Percentiles rank a stretch among this genome's conserved stretches.
These are phyloP conservation scores for Chenopodium album DNA, from an alignment of 148 eudicot genomes.

Conservation along the genomic window DNA sequence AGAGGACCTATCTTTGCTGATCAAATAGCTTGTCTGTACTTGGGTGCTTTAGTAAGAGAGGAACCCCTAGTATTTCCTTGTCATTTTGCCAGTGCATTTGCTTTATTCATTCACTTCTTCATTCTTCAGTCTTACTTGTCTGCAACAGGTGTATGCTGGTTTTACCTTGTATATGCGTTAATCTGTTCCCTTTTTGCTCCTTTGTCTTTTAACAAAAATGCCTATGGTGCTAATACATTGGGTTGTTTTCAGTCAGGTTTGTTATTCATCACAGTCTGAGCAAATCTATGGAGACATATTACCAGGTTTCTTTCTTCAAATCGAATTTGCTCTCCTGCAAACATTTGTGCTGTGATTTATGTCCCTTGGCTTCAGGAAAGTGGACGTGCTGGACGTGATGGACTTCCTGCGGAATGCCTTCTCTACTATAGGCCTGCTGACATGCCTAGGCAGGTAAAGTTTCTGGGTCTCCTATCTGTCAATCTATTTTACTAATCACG, in stretches of 20 bases:
- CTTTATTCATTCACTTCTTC: background rate
- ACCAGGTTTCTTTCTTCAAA: constrained; percentile 59
- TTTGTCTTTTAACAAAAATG: background rate
- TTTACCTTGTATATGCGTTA: background rate
- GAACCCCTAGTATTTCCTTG: no score
- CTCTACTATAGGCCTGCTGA: constrained; percentile 93
- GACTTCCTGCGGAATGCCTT: constrained; percentile 92
- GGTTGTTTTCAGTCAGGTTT: constrained; percentile 84
- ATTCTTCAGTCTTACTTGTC: background rate
- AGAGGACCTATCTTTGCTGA: no score
- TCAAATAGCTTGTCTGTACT: no score
- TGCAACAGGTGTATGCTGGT: background rate
- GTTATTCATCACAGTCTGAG: constrained; percentile 97
- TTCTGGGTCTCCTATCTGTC: background rate
- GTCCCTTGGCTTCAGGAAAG: constrained; percentile 65
- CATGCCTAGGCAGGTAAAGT: constrained; percentile 82
- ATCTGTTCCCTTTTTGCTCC: background rate
- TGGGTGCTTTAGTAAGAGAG: no score
- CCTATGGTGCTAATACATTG: constrained; percentile 8
- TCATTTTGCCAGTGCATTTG: background rate
- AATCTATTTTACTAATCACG: constrained; percentile 14
- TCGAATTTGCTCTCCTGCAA: background rate
- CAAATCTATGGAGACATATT: constrained; percentile 99
- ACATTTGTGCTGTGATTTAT: constrained; percentile 8
- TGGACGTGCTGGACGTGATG: constrained; percentile 99